Evolutionary conservation across 345 rosid genomes (phyloP), one percentile per base, ranked within the genome.

Genomic region (Diplotaxis tenuifolia): DNA sequence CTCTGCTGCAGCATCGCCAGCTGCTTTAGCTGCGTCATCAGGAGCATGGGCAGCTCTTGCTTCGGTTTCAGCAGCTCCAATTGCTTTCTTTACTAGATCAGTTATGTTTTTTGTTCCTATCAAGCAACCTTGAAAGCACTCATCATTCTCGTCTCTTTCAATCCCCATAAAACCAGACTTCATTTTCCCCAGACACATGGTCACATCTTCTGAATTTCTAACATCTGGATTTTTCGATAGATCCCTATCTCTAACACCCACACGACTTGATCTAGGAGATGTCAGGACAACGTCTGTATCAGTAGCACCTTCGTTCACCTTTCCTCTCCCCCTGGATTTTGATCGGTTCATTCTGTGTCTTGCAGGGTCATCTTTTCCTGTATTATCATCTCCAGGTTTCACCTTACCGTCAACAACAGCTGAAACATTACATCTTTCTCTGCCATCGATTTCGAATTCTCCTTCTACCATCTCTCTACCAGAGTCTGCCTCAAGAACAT

Each of bases 51-150:
- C 96, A 64, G 89, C 85, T 82, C 87, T 84, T 57, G 99, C 99
- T 88, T 95, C 99, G 15, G 89, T 87, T 77, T 92, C 99, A 72
- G 99, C 99, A 81, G 99, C 89, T 74, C 84, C 82, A 55, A 95
- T 87, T 11, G 99, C 99, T 64, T 81, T 80, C 84, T 81, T 92
- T 27, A 95, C 98, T 70, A 92, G 68, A 76, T 88, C 86, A 70
- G 84, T 80, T 47, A 95, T 86, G 75, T 92, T 96, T 80, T 77
- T 86, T 62, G 85, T 84, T 78, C 99, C 99, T 54, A 95, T 76
- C 65, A 76, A 77, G 82, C 96, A 95, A 45, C 85, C 96, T 81
- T 86, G 84, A 70, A 88, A 84, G 79, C 93, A 86, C 61, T 87
- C 93, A 80, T 87, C 88, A 71, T 52, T 76, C 32, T 90, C 98